phyloP scores from a whole-genome alignment of 495 filamentous ascomycete genomes.

The Aspergillus ostianus region DNA sequence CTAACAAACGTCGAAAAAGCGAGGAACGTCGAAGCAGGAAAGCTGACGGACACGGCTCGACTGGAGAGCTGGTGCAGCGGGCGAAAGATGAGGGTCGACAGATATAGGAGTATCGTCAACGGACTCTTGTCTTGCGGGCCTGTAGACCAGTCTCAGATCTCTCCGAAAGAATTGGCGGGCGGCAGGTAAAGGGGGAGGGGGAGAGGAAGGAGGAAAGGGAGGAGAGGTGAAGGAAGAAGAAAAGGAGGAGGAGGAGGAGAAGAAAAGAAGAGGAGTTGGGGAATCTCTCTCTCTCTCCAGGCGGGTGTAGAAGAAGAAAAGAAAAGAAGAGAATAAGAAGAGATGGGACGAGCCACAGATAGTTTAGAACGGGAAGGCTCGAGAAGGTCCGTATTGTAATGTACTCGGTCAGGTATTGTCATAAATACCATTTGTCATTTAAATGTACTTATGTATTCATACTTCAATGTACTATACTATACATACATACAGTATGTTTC shows the following conservation, averaged over 20 bases:
- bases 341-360: slow-evolving; percentile 31
- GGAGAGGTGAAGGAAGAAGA: slow-evolving; percentile 46
- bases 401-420: no score
- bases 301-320: slow-evolving; percentile 46
- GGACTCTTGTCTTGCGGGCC: slow-evolving; percentile 19
- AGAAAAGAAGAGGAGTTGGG: slow-evolving; percentile 57
- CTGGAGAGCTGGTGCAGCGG: slow-evolving; percentile 39
- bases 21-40: slow-evolving; percentile 38
- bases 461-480: no score
- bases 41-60: slow-evolving; percentile 47
- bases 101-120: slow-evolving; percentile 32
- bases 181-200: slow-evolving; percentile 52
- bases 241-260: slow-evolving; percentile 58
- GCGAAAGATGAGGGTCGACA: slow-evolving; percentile 33
- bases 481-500: no score
- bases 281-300: slow-evolving; percentile 55
- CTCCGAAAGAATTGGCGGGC: slow-evolving; percentile 53
- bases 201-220: slow-evolving; percentile 47
- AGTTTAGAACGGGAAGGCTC: no score
- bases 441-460: no score
- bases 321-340: slow-evolving; percentile 34
- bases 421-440: no score
- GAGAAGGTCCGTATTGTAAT: no score
- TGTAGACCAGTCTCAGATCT: slow-evolving; percentile 41
- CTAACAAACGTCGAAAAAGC: slow-evolving; percentile 46